Conservation (phyloP, 257 asterid genomes). For the Nemophila menziesii region DNA sequence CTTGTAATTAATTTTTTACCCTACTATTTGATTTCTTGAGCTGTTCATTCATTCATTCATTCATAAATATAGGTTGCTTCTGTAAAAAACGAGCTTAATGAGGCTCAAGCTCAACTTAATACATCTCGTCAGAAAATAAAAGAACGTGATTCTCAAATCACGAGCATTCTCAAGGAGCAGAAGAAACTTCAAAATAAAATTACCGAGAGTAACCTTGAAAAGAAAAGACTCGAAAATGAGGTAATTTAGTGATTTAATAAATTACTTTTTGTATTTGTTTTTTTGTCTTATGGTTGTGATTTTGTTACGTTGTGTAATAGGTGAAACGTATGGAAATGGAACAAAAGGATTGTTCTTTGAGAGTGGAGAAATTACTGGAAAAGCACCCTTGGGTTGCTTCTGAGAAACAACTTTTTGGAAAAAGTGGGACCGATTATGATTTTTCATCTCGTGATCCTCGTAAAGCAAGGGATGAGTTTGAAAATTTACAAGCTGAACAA, state of each 20-base stretch:
- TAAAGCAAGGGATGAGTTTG: constrained; percentile 56
- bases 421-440: constrained; percentile 86
- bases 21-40: constrained; percentile 1
- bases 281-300: constrained; percentile 4
- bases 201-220: constrained; percentile 68
- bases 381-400: constrained; percentile 88
- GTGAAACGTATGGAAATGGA: constrained; percentile 90
- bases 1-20: neutral
- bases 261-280: constrained; percentile 1
- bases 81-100: constrained; percentile 31
- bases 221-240: constrained; percentile 91
- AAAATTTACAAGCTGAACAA: constrained; percentile 71
- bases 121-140: constrained; percentile 65
- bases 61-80: constrained; percentile 64
- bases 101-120: constrained; percentile 64
- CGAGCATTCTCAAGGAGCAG: constrained; percentile 66
- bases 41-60: too few relatives aligned
- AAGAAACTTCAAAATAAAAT: constrained; percentile 52
- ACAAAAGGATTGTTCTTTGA: constrained; percentile 67
- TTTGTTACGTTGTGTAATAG: constrained; percentile 26
- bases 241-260: constrained; percentile 23
- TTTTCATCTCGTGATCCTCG: constrained; percentile 68
- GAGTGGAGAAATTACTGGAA: constrained; percentile 77
- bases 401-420: constrained; percentile 92
- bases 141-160: constrained; percentile 77